Evolutionary conservation across 352 stramenopile species (phyloP), one percentile per base, ranked within the genome.

Genomic region (Phytophthora pluvialis): DNA sequence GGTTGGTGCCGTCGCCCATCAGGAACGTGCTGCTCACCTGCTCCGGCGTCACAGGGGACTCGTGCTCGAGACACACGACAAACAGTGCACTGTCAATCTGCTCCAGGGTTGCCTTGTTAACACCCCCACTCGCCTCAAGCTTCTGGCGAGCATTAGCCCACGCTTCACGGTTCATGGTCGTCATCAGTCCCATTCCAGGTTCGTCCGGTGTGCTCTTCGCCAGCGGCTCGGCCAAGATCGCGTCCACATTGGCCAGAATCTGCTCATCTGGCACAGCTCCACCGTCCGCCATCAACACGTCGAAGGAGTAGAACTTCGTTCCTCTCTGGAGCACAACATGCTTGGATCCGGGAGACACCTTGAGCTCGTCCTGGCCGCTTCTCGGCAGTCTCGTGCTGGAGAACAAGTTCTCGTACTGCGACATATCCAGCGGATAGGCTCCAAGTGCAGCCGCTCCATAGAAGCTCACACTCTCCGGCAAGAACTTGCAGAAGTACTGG

Each of bases 381-480:
- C 69, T 72, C 11, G 91, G 91, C 40, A 97, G 35, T 31, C 91
- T 86, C 54, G 75, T 87, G 18, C 90, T 97, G 5, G 75, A 76
- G 55, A 97, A 97, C 40, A 97, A 71, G 72, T 94, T 85, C 63
- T 93, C 86, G 82, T 97, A 97, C 73, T 97, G 89, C 60, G 85
- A 97, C 91, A 97, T 97, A 73, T 97, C 90, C 25, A 97, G 75
- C 28, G 91, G 88, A 68, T 97, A 97, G 15, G 90, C 89, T 33
- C 88, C 86, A 5, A 96, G 31, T 5, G 84, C 85, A 15, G 91
- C 90, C 16, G 91, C 90, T 39, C 86, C 88, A 64, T 97, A 97
- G 65, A 97, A 97, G 31, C 85, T 91, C 35, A 97, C 64, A 1
- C 77, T 75, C 67, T 95, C 85, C 0, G 91, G 91, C n/a, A 97